Percentiles rank a stretch among this genome's conserved stretches.
These are phyloP conservation scores for Penicillium alfredii DNA, from an alignment of 495 filamentous ascomycete species.

Conservation along the genomic window DNA sequence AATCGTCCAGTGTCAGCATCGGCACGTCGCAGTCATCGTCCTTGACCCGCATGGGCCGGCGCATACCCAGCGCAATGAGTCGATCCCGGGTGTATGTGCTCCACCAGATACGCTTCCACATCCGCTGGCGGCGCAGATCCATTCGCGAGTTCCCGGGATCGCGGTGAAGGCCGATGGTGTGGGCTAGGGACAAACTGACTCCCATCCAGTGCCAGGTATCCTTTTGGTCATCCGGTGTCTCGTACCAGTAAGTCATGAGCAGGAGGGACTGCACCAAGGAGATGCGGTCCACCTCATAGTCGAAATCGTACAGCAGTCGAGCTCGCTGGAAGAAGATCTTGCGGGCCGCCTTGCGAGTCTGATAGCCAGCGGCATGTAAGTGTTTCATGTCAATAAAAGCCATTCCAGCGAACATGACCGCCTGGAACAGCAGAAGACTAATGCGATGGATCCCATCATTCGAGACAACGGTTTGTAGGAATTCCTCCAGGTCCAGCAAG, in stretches of 20 bases:
- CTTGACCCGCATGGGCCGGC: conserved; percentile 82
- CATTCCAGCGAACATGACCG: conserved; percentile 74
- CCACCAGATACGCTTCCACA: conserved; percentile 96
- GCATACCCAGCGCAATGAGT: conserved; percentile 82
- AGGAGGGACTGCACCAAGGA: conserved; percentile 77
- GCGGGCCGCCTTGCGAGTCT: conserved; percentile 64
- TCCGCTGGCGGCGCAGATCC: conserved; percentile 59
- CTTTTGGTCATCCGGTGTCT: conserved; percentile 83
- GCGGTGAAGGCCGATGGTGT: conserved; percentile 78
- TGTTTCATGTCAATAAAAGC: conserved; percentile 69
- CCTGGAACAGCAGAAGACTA: conserved; percentile 75
- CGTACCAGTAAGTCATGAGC: conserved; percentile 88
- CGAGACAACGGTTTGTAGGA: conserved; percentile 58
- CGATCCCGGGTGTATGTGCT: conserved; percentile 88
- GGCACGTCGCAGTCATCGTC: conserved; percentile 85
- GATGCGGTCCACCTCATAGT: conserved; percentile 77
- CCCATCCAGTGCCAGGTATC: conserved; percentile 94
- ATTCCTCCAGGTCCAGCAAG: conserved; percentile 70
- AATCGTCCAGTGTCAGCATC: conserved; percentile 77
- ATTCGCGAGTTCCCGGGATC: conserved; percentile 72
- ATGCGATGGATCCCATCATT: conserved; percentile 62
- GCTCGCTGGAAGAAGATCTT: conserved; percentile 75
- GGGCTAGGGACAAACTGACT: conserved; percentile 72
- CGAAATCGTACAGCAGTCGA: conserved; percentile 75
- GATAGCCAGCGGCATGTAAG: conserved; percentile 63